phyloP scores from a whole-genome alignment of 768 basidiomycete species.

The Lactarius hengduanensis region DNA sequence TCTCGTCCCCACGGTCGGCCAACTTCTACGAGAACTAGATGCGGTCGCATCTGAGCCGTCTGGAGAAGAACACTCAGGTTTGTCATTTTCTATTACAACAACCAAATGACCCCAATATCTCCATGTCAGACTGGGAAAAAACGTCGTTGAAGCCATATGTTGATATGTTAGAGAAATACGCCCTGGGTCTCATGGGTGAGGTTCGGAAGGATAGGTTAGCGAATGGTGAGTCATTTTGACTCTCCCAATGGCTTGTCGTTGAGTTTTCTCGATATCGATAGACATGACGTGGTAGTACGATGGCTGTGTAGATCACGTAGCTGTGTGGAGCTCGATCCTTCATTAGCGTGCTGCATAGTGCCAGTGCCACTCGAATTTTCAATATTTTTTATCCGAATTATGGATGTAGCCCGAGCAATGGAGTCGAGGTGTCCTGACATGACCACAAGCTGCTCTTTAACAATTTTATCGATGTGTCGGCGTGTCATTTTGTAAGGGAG shows the following conservation, averaged over 20 bases:
- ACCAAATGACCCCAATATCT: background rate
- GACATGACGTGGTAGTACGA: constrained; percentile 26
- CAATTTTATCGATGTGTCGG: too few relatives aligned
- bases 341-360: too few relatives aligned
- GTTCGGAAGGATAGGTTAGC: constrained; percentile 49
- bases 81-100: background rate
- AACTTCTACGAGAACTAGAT: constrained; percentile 81
- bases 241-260: background rate
- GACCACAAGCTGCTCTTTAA: too few relatives aligned
- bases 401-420: too few relatives aligned
- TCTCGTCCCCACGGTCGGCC: constrained; percentile 79
- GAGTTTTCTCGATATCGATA: background rate
- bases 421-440: too few relatives aligned
- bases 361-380: too few relatives aligned
- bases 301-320: background rate
- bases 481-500: background rate
- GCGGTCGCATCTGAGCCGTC: constrained; percentile 28
- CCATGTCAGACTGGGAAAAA: constrained; percentile 67
- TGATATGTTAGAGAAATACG: constrained; percentile 83
- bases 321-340: too few relatives aligned
- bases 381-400: too few relatives aligned
- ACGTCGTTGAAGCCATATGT: constrained; percentile 90
- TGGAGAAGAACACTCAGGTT: constrained; percentile 26
- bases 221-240: constrained; percentile 35
- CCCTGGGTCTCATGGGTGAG: constrained; percentile 53